Evolutionary conservation across 208 protist genomes (phyloP), one percentile per base, ranked within the genome.

Genomic region (Herpetomonas tarakana): DNA sequence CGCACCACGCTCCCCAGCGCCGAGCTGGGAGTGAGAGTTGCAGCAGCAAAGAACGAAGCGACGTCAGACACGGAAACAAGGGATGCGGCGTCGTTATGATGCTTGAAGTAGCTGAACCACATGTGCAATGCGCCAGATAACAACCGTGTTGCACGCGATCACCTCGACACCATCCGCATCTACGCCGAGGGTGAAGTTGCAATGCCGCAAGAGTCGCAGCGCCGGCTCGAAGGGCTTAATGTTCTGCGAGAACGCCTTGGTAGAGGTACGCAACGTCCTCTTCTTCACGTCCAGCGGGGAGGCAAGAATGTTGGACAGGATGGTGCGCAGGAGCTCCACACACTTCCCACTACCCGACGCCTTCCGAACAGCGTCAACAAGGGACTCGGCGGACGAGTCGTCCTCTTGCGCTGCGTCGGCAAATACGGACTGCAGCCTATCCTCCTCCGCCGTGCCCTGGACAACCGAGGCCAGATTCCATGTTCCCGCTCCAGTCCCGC

Each of bases 221-320:
- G 88, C 80, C 1, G 62, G 68, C 11, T 60, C 62, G 1, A 91
- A 41, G 19, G 83, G 76, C 16, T 68, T 22, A 27, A 94, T 44
- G 28, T 65, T 66, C 2, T 74, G 73, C n/a, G 58, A 54, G 53
- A 94, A 91, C 18, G 63, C 52, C 45, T 73, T 83, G 25, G 80
- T 86, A 0, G 68, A 74, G 25, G 78, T 81, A 35, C 73, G 70
- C 30, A 94, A 58, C 19, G 78, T 85, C 12, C 88, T 81, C 62
- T 81, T 84, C 45, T 81, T 81, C 11, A 47, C 70, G 28, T 92
- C 85, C 21, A 94, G 81, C 1, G 88, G 85, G 38, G 78, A 51
- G 4, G 79, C 44, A 9, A 46, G 28, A 49, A 94, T 88, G 55
- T 92, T 91, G 6, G 25, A 55, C 35, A 94, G 62, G 50, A 94